Conservation (phyloP, 2,329 filamentous ascomycete species). For the Apiospora phragmitis region DNA sequence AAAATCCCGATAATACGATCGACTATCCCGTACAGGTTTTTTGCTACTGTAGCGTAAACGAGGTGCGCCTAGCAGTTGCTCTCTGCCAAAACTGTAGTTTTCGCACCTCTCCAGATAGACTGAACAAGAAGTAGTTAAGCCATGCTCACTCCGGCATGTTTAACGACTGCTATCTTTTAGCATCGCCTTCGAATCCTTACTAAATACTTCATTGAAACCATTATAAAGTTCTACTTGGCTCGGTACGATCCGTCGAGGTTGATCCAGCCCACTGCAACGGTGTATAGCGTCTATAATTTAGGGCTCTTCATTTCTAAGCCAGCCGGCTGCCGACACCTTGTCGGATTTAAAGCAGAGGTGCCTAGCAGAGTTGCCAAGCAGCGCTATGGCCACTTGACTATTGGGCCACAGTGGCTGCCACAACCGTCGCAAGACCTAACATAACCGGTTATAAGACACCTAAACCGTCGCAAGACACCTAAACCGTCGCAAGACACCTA, state of each 20-base stretch:
- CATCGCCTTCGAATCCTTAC: background rate
- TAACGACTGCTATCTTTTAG: background rate
- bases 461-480: too few species aligned
- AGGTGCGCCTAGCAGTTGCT: background rate
- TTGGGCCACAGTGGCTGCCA: background rate
- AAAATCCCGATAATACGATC: background rate
- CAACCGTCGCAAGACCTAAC: too few species aligned
- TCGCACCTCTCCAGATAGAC: background rate
- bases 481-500: too few species aligned
- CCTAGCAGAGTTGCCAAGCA: too few species aligned
- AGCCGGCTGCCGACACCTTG: background rate
- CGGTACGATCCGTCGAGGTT: background rate
- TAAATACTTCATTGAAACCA: background rate
- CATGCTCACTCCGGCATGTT: background rate
- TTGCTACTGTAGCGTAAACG: background rate
- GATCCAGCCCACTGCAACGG: background rate
- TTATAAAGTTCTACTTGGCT: background rate
- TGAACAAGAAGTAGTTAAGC: background rate
- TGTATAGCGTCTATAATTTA: background rate
- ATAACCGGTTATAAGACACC: too few species aligned
- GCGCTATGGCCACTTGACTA: background rate
- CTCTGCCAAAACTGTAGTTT: background rate
- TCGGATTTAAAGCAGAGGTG: background rate
- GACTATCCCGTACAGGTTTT: background rate
- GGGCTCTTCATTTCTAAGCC: background rate